Evolutionary conservation across 768 basidiomycete species (phyloP).

Genomic region (Boletus sensibilis): DNA sequence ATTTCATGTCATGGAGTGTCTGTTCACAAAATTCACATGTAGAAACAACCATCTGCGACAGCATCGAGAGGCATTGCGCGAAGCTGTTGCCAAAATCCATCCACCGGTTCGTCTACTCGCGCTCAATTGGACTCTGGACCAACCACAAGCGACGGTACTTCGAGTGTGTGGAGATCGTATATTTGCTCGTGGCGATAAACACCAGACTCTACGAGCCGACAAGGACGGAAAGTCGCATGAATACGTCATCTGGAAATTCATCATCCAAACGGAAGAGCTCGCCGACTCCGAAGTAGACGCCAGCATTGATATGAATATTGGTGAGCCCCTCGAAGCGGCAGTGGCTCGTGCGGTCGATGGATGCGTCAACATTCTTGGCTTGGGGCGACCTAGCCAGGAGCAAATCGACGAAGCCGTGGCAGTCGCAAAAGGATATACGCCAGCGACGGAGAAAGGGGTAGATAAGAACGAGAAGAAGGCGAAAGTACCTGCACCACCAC

Average conservation of each 20-base stretch:
- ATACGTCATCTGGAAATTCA: slow-evolving; percentile 78
- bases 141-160: slow-evolving; percentile 60
- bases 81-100: slow-evolving; percentile 41
- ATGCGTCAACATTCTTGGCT: slow-evolving; percentile 51
- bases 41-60: slow-evolving; percentile 88
- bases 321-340: slow-evolving; percentile 52
- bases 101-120: slow-evolving; percentile 75
- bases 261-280: slow-evolving; percentile 63
- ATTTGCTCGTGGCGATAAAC: slow-evolving; percentile 71
- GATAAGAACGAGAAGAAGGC: slow-evolving; percentile 26
- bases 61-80: slow-evolving; percentile 73
- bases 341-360: slow-evolving; percentile 60
- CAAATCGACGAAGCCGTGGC: slow-evolving; percentile 47
- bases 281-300: slow-evolving; percentile 61
- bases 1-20: not conserved
- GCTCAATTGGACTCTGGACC: slow-evolving; percentile 69
- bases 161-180: slow-evolving; percentile 80
- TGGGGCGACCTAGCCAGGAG: slow-evolving; percentile 53
- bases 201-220: slow-evolving; percentile 77
- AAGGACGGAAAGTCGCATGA: slow-evolving; percentile 59
- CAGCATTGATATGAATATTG: slow-evolving; percentile 63
- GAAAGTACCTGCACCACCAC: slow-evolving; percentile 32
- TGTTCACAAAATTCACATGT: slow-evolving; percentile 10
- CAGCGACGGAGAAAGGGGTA: slow-evolving; percentile 17
- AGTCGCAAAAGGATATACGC: slow-evolving; percentile 42